phyloP scores from a whole-genome alignment of 192 early-diverging fungal species.

The Coemansia asiatica region DNA sequence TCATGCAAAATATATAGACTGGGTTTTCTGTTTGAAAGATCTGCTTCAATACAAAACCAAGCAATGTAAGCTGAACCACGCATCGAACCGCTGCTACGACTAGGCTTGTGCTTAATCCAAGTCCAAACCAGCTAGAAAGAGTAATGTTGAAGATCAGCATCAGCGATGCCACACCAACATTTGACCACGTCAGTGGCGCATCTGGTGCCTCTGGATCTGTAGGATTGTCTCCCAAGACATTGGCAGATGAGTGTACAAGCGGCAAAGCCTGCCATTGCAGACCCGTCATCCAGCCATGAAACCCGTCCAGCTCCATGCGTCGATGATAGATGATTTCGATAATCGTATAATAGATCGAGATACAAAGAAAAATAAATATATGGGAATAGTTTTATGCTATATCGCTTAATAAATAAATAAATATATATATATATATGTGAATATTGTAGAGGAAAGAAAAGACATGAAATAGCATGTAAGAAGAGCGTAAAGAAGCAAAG shows the following conservation, averaged over 20 bases:
- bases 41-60: slow-evolving; percentile 69
- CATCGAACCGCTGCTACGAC: slow-evolving; percentile 70
- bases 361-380: too few species aligned
- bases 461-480: too few species aligned
- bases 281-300: slow-evolving; percentile 13
- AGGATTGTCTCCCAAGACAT: slow-evolving; percentile 9
- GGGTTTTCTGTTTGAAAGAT: slow-evolving; percentile 66
- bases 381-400: too few species aligned
- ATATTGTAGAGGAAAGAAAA: background rate
- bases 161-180: slow-evolving; percentile 62
- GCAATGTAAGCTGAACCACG: slow-evolving; percentile 72
- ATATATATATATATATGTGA: too few species aligned
- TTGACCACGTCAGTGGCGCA: slow-evolving; percentile 36
- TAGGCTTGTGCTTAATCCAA: slow-evolving; percentile 66
- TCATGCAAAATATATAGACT: slow-evolving; percentile 61
- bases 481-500: background rate
- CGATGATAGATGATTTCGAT: slow-evolving; percentile 1
- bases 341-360: background rate
- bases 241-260: background rate
- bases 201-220: slow-evolving; percentile 38
- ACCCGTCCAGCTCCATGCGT: background rate
- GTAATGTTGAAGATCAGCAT: slow-evolving; percentile 61
- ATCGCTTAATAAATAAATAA: too few species aligned
- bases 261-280: slow-evolving; percentile 33
- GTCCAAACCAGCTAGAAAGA: slow-evolving; percentile 64